Evolutionary conservation across 352 stramenopile genomes (phyloP).

Genomic region (Pythium sukuiense): DNA sequence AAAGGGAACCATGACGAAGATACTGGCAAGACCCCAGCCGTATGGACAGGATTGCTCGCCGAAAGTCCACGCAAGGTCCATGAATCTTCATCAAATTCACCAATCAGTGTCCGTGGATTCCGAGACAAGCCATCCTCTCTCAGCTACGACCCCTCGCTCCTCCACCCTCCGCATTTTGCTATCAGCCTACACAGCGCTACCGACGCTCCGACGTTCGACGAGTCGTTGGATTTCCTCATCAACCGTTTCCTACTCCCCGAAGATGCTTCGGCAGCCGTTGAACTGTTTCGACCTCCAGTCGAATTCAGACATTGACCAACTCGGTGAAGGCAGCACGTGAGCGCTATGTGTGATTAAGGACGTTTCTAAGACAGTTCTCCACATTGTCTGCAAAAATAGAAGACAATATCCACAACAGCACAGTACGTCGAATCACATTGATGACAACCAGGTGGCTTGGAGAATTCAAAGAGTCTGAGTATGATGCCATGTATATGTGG

Average conservation of each 20-base stretch:
- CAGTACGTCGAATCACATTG: too few relatives aligned
- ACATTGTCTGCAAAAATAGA: too few relatives aligned
- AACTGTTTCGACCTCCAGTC: too few relatives aligned
- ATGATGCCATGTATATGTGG: too few relatives aligned
- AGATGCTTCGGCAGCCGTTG: neutral
- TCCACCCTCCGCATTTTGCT: neutral
- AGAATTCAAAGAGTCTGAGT: too few relatives aligned
- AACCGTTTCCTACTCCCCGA: constrained; percentile 3
- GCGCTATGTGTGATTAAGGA: too few relatives aligned
- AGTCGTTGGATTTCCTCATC: constrained; percentile 70
- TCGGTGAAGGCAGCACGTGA: too few relatives aligned
- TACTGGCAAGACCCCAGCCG: neutral
- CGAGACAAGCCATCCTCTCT: too few relatives aligned
- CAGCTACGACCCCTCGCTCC: neutral
- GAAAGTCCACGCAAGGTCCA: neutral
- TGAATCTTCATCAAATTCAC: neutral
- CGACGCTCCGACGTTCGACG: constrained; percentile 42
- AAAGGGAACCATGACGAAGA: neutral
- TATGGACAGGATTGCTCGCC: neutral
- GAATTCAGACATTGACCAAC: too few relatives aligned
- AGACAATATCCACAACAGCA: too few relatives aligned
- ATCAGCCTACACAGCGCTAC: neutral
- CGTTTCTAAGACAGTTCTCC: too few relatives aligned
- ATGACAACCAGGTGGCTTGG: too few relatives aligned
- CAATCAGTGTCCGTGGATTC: neutral